Conservation (phyloP, 176 grass and related monocot species). For the Avena sativa region DNA sequence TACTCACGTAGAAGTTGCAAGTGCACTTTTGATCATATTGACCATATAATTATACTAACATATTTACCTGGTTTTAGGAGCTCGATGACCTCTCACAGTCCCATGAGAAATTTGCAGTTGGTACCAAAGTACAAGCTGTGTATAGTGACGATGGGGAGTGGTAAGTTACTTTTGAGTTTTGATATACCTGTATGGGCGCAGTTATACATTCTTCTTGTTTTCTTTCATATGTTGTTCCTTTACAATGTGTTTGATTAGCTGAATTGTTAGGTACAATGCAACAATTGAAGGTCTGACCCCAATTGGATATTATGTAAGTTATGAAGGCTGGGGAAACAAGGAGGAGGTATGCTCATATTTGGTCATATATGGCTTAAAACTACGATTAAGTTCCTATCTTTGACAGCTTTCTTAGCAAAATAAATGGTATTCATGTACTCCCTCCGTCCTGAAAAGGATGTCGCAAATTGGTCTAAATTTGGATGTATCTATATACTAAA, state of each 20-base stretch:
- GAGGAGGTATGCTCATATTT: constrained; percentile 69
- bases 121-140: constrained; percentile 83
- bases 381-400: not conserved
- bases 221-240: constrained; percentile 20
- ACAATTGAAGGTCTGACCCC: constrained; percentile 76
- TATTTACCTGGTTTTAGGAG: constrained; percentile 42
- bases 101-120: constrained; percentile 58
- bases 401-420: constrained; percentile 1
- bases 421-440: not conserved
- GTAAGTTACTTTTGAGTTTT: constrained; percentile 54
- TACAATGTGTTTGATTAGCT: constrained; percentile 50
- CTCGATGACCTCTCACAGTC: constrained; percentile 43
- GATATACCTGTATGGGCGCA: constrained; percentile 14
- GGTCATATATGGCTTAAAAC: not conserved
- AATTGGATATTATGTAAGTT: constrained; percentile 86
- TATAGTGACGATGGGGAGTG: constrained; percentile 90
- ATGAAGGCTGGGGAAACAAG: constrained; percentile 82
- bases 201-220: not conserved
- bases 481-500: no score
- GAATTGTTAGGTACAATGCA: constrained; percentile 85
- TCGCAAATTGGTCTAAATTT: no score
- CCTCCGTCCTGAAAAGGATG: no score
- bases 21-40: not conserved
- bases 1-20: constrained; percentile 8
- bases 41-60: not conserved